A percentile compares a stretch with the other conserved stretches of the same genome.
These are phyloP conservation scores for Globisporangium yorkense DNA, from an alignment of 352 stramenopile genomes.

Conservation along the genomic window DNA sequence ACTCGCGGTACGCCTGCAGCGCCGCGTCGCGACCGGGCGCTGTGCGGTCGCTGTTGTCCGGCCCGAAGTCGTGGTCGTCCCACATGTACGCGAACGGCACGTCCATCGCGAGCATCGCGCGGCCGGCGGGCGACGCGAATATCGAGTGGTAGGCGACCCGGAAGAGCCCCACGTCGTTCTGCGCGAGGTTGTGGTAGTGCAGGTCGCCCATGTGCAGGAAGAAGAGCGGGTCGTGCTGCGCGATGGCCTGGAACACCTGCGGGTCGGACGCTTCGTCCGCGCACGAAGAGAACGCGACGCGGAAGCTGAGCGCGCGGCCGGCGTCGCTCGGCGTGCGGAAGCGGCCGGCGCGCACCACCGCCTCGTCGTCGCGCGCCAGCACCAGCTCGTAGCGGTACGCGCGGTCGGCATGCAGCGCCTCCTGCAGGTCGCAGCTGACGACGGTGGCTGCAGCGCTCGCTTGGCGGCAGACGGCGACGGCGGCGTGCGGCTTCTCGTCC, in stretches of 20 bases:
- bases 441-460: constrained; percentile 30
- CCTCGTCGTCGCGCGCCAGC: constrained; percentile 23
- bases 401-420: constrained; percentile 42
- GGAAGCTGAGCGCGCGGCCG: constrained; percentile 51
- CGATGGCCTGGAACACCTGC: constrained; percentile 44
- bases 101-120: constrained; percentile 77
- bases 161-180: constrained; percentile 58
- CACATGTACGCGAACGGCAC: constrained; percentile 88
- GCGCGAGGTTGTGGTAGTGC: constrained; percentile 80
- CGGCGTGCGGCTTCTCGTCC: constrained; percentile 43
- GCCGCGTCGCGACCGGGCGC: constrained; percentile 64
- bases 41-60: constrained; percentile 84
- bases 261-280: constrained; percentile 78
- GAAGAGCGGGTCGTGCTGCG: constrained; percentile 58
- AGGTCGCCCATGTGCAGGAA: constrained; percentile 89
- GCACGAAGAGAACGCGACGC: constrained; percentile 76
- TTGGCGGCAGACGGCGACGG: constrained; percentile 30
- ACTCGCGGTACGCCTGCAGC: constrained; percentile 72
- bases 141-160: constrained; percentile 62
- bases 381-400: constrained; percentile 60
- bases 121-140: constrained; percentile 59
- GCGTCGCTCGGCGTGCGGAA: constrained; percentile 46
- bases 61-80: constrained; percentile 88
- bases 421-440: constrained; percentile 36
- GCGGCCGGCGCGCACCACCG: constrained; percentile 28